A percentile compares a stretch with the other conserved stretches of the same genome.
These are phyloP conservation scores for Diversispora epigaea DNA, from an alignment of 192 early-diverging fungal species.

Conservation along the genomic window DNA sequence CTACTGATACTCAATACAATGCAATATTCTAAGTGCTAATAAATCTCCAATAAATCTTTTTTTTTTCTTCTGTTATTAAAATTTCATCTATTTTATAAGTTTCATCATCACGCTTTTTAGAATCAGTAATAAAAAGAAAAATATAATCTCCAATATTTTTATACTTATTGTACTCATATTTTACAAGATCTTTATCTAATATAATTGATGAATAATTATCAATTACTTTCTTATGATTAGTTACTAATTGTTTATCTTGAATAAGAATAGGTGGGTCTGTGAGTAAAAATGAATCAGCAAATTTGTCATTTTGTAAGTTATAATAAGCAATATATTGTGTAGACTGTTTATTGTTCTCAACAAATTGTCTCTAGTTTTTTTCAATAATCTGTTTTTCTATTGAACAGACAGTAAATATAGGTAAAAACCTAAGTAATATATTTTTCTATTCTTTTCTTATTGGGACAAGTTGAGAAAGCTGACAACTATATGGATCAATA, in stretches of 20 bases:
- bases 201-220: background rate
- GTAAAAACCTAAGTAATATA: background rate
- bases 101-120: background rate
- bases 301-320: background rate
- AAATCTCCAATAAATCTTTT: background rate
- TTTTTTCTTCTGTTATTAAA: background rate
- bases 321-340: background rate
- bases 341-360: background rate
- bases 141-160: background rate
- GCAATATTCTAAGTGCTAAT: background rate
- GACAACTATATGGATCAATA: background rate
- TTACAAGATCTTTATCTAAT: background rate
- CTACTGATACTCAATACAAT: slow-evolving; percentile 18
- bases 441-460: background rate
- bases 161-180: slow-evolving; percentile 7
- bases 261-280: background rate
- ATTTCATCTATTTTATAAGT: background rate
- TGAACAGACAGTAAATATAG: slow-evolving; percentile 10
- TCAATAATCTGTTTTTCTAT: slow-evolving; percentile 3
- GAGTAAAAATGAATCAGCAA: background rate
- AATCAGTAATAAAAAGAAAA: background rate
- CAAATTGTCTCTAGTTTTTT: background rate
- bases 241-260: background rate
- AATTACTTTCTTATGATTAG: slow-evolving; percentile 4
- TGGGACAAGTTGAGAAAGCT: background rate